phyloP scores from a whole-genome alignment of 2,329 filamentous ascomycete species.

The Trichoderma citrinoviride region DNA sequence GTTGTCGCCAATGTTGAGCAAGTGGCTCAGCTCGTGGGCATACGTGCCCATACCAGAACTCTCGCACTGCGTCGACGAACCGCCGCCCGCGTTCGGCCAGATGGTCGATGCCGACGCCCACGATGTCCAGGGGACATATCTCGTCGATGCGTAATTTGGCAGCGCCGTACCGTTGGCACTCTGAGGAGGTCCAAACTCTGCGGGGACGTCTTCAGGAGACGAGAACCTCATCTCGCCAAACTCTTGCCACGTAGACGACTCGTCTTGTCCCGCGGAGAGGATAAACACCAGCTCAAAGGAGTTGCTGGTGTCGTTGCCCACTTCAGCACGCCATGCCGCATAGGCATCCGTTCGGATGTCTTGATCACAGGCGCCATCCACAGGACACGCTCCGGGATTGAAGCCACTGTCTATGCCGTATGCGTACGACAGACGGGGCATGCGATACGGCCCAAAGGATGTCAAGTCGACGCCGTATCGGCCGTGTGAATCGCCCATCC shows the following conservation, averaged over 20 bases:
- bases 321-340: slow-evolving; percentile 49
- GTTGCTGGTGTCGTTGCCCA: slow-evolving; percentile 48
- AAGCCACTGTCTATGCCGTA: slow-evolving; percentile 51
- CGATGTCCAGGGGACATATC: slow-evolving; percentile 53
- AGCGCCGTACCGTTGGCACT: slow-evolving; percentile 32
- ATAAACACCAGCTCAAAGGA: slow-evolving; percentile 53
- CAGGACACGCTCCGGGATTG: slow-evolving; percentile 48
- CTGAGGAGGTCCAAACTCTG: slow-evolving; percentile 47
- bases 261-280: slow-evolving; percentile 53
- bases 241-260: slow-evolving; percentile 56
- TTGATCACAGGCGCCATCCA: slow-evolving; percentile 41
- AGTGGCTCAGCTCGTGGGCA: slow-evolving; percentile 52
- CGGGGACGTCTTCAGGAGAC: slow-evolving; percentile 46
- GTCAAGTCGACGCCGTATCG: slow-evolving; percentile 53
- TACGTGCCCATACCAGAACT: slow-evolving; percentile 53
- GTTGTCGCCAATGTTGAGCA: slow-evolving; percentile 53
- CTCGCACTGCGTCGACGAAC: slow-evolving; percentile 53
- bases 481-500: slow-evolving; percentile 55
- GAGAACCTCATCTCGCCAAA: slow-evolving; percentile 55
- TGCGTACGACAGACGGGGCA: slow-evolving; percentile 48
- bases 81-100: slow-evolving; percentile 53
- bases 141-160: slow-evolving; percentile 48
- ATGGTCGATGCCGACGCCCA: slow-evolving; percentile 51
- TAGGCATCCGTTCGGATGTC: slow-evolving; percentile 50
- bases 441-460: slow-evolving; percentile 50